These are phyloP conservation scores for Didymella keratinophila DNA, from an alignment of 2,329 filamentous ascomycete species.

Conservation along the genomic window DNA sequence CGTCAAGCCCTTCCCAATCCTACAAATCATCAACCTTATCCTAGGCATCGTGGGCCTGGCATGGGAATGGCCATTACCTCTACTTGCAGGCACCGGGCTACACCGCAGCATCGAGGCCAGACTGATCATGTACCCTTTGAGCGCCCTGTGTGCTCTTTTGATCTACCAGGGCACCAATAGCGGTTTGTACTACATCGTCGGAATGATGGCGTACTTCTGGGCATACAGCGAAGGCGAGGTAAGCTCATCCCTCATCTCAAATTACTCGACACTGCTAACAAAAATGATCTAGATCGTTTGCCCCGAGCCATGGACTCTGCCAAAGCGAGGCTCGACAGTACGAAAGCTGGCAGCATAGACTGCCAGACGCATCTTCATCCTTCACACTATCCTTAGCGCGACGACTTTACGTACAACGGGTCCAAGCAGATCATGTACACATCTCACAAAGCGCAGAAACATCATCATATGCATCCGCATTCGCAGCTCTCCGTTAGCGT, in stretches of 20 bases:
- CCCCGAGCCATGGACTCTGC: slow-evolving; percentile 60
- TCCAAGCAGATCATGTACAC: slow-evolving; percentile 14
- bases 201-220: slow-evolving; percentile 91
- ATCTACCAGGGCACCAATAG: slow-evolving; percentile 94
- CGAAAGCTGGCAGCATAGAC: slow-evolving; percentile 31
- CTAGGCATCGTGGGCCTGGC: slow-evolving; percentile 79
- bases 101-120: slow-evolving; percentile 90
- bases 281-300: slow-evolving; percentile 54
- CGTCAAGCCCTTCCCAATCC: slow-evolving; percentile 84
- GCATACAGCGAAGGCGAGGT: slow-evolving; percentile 98
- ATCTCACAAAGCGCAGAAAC: slow-evolving; percentile 14
- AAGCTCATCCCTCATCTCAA: slow-evolving; percentile 48
- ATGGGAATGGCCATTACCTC: slow-evolving; percentile 86
- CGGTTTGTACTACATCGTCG: slow-evolving; percentile 89
- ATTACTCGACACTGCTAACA: slow-evolving; percentile 21
- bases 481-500: neutral
- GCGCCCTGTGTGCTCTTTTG: slow-evolving; percentile 75
- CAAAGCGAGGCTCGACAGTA: slow-evolving; percentile 51
- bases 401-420: slow-evolving; percentile 10
- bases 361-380: neutral
- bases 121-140: slow-evolving; percentile 81
- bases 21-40: slow-evolving; percentile 89
- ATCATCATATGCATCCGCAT: neutral
- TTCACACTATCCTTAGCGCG: slow-evolving; percentile 11
- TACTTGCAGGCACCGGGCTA: slow-evolving; percentile 76